Base-by-base conservation (phyloP, 805 yeast genomes). In the Saccharomycopsis sp. region DNA sequence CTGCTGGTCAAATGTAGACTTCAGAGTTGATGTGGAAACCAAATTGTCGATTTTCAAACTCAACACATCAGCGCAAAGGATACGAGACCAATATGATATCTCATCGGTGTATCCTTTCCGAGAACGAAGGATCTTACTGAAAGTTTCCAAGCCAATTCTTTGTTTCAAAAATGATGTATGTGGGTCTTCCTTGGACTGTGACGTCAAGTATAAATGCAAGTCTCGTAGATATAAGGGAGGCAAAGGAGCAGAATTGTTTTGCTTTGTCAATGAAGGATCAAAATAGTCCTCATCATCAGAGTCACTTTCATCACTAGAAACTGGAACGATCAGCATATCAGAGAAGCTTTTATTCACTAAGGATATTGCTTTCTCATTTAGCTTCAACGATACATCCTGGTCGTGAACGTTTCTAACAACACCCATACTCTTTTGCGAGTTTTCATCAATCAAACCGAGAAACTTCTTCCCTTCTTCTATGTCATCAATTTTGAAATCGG, bases 251-350 rank as follows among this genome's bases (percentile, higher is more conserved):
- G 46, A n/a, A 31, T 47, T 47, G 22, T 41, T 44, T 6, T 45
- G 48, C 20, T 16, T 36, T 5, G 48, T 31, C 19, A 47, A 21
- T 8, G 48, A 38, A 10, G 48, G 43, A 25, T 47, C 50, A 20
- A 30, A 27, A 36, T 44, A 38, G 35, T 41, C 41, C 10, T 47
- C 50, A 29, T 47, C 50, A 36, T 44, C 48, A 21, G 46, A 44
- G 30, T 43, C 45, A 4, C 22, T n/a, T n/a, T 42, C 44, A 10
- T 42, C 42, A n/a, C n/a, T n/a, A n/a, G n/a, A n/a, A n/a, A n/a
- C n/a, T n/a, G n/a, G n/a, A n/a, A n/a, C n/a, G n/a, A n/a, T n/a
- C n/a, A n/a, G n/a, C n/a, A n/a, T n/a, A n/a, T 25, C 27, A 25
- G 27, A 25, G 27, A 10, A 9, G 9, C 12, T 25, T 25, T 25